These are phyloP conservation scores for Parsonsia alboflavescens DNA, from an alignment of 257 asterid genomes.

Conservation along the genomic window DNA sequence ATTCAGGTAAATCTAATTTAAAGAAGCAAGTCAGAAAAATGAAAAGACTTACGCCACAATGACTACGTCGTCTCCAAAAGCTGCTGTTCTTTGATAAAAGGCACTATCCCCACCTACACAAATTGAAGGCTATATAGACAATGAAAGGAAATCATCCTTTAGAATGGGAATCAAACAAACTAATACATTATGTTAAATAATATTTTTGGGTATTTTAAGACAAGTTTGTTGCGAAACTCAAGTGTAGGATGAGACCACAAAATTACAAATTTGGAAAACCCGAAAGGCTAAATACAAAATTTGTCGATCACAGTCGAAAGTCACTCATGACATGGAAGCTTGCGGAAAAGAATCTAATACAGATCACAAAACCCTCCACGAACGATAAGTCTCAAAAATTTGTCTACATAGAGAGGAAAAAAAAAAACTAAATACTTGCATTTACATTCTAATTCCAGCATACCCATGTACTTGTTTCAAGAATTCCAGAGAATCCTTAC, in stretches of 20 bases:
- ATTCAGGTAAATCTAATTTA: neutral
- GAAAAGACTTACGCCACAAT: constrained; percentile 65
- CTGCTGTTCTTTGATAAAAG: constrained; percentile 42
- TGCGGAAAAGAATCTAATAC: neutral
- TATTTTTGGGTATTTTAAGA: too few relatives aligned
- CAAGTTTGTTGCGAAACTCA: neutral
- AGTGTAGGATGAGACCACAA: neutral
- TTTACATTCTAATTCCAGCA: neutral
- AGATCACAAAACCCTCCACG: neutral
- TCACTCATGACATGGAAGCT: neutral
- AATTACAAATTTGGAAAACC: neutral
- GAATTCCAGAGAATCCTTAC: neutral
- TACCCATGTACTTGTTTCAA: neutral
- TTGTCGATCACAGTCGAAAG: neutral
- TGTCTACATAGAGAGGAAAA: neutral
- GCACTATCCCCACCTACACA: constrained; percentile 51
- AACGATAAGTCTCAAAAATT: neutral
- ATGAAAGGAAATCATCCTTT: constrained; percentile 11
- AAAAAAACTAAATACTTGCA: neutral
- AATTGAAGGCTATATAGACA: constrained; percentile 42
- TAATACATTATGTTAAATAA: neutral
- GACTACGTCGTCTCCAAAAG: constrained; percentile 79
- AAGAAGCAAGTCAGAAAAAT: constrained; percentile 16
- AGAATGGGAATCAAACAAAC: neutral
- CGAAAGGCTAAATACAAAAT: neutral